phyloP scores from a whole-genome alignment of 192 early-diverging fungal genomes.

The Diversispora epigaea region DNA sequence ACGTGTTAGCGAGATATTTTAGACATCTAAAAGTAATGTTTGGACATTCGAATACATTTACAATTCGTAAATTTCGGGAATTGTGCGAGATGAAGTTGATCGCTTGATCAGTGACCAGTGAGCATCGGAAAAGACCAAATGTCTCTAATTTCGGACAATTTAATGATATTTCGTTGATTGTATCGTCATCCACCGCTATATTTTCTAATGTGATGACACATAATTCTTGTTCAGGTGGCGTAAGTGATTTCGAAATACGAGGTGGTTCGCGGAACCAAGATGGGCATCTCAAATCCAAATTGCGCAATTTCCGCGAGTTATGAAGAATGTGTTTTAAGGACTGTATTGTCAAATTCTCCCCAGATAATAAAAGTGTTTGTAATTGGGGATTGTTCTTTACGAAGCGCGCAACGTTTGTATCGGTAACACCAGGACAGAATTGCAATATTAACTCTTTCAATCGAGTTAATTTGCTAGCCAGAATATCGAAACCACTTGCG shows the following conservation, averaged over 20 bases:
- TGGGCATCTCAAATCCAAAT: conserved; percentile 9
- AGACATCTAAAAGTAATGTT: conserved; percentile 3
- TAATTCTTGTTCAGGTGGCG: neutral
- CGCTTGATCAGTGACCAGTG: neutral
- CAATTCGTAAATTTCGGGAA: neutral
- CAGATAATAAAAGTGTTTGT: neutral
- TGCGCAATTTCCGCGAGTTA: neutral
- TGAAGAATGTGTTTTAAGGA: conserved; percentile 13
- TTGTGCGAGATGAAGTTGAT: conserved; percentile 7
- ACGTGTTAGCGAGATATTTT: neutral
- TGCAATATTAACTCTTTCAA: conserved; percentile 8
- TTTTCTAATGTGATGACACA: neutral
- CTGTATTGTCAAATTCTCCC: conserved; percentile 3
- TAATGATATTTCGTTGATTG: neutral
- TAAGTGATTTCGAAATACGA: neutral
- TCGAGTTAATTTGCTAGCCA: conserved; percentile 8
- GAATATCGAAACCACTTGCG: conserved; percentile 6
- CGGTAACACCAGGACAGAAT: conserved; percentile 13
- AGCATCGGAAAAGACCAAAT: conserved; percentile 17
- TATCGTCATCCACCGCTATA: conserved; percentile 9
- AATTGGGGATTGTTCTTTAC: conserved; percentile 11
- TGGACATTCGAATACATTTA: neutral
- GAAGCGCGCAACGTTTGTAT: conserved; percentile 4
- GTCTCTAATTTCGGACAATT: conserved; percentile 9
- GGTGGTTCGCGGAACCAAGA: neutral